Evolutionary conservation across 805 yeast species (phyloP).

Genomic region (Blastobotrys attinorum): DNA sequence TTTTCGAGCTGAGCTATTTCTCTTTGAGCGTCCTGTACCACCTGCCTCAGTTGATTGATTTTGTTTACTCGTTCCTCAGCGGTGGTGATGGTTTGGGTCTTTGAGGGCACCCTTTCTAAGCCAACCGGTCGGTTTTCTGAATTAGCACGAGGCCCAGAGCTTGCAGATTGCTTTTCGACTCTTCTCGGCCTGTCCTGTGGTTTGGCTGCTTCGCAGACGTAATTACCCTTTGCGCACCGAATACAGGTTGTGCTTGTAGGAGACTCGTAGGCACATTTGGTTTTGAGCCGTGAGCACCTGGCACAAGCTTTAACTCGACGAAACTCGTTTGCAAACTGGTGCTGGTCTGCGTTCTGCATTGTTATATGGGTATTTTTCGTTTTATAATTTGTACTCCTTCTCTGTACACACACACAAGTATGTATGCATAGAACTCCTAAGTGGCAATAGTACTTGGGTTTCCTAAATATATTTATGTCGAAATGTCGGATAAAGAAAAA

Average conservation of each 20-base stretch:
- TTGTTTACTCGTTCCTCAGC: background rate
- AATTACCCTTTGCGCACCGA: background rate
- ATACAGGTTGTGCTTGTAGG: background rate
- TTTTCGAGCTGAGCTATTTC: constrained; percentile 10
- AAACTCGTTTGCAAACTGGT: background rate
- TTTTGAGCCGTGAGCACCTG: constrained; percentile 1
- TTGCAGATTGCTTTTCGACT: background rate
- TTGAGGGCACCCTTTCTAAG: background rate
- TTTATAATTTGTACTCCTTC: too few relatives aligned
- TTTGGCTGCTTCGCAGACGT: background rate
- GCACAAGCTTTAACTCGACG: background rate
- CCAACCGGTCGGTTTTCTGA: too few relatives aligned
- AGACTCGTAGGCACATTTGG: background rate
- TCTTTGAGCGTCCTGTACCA: constrained; percentile 16
- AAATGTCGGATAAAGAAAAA: too few relatives aligned
- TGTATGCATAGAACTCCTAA: too few relatives aligned
- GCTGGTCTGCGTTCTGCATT: too few relatives aligned
- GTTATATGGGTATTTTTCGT: too few relatives aligned
- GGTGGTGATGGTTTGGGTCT: background rate
- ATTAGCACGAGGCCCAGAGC: background rate
- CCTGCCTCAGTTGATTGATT: constrained; percentile 12
- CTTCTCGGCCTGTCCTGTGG: background rate
- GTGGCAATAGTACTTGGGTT: too few relatives aligned
- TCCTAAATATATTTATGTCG: too few relatives aligned
- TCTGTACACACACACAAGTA: too few relatives aligned